Conservation (phyloP, 495 filamentous ascomycete species). For the Viridothelium virens region DNA sequence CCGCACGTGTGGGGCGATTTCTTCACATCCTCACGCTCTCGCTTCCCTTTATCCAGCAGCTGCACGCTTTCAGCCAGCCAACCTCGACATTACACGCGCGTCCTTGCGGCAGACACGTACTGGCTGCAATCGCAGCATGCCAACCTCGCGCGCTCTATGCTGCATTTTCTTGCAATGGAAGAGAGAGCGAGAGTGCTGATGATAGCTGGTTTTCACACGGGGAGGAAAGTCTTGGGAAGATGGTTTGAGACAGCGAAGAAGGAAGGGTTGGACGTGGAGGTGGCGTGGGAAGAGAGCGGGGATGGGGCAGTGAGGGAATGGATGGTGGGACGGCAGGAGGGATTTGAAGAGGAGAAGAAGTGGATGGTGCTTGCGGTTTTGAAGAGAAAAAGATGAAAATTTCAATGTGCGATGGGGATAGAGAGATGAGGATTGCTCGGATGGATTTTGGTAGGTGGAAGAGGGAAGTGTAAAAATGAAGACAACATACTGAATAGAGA, state of each 20-base stretch:
- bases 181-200: conserved; percentile 53
- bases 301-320: conserved; percentile 60
- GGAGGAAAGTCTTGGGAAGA: conserved; percentile 55
- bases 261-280: conserved; percentile 58
- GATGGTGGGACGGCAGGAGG: conserved; percentile 47
- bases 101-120: conserved; percentile 75
- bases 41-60: conserved; percentile 19
- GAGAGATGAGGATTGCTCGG: not conserved
- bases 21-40: conserved; percentile 29
- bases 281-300: conserved; percentile 67
- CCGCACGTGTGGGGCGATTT: conserved; percentile 72
- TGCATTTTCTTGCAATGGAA: conserved; percentile 55
- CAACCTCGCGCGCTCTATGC: conserved; percentile 61
- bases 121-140: conserved; percentile 78
- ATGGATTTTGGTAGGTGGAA: not conserved
- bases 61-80: conserved; percentile 40
- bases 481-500: not conserved
- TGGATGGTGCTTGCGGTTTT: conserved; percentile 73
- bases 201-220: conserved; percentile 79
- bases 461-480: not conserved
- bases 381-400: conserved; percentile 28
- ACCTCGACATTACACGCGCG: conserved; percentile 51
- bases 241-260: conserved; percentile 59
- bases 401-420: not conserved
- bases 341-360: conserved; percentile 58